Base-by-base conservation (phyloP, 768 basidiomycete genomes). In the Cystofilobasidium ferigula region DNA sequence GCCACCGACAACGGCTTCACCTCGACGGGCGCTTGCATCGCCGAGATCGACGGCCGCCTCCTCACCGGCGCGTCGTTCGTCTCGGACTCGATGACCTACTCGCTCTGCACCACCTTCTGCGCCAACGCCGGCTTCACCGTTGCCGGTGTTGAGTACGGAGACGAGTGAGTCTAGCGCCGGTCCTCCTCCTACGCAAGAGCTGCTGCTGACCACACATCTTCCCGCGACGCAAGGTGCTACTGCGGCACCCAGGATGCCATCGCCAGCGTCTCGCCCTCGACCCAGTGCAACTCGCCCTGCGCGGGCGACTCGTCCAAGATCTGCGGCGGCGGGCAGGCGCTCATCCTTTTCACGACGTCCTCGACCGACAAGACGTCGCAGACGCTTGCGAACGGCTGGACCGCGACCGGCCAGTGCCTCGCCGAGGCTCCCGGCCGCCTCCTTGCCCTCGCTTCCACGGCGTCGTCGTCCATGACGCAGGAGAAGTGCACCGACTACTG, bases 131-230 rank as follows among this genome's bases (percentile, higher is more conserved):
- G 73, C 35, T 77, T 72, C 74, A 62, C 69, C 3, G 65, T 74
- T 53, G 76, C 77, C 32, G 77, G 76, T 48, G 61, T 75, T 40
- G 74, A 77, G 69, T 75, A 71, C 70, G 36, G 57, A 3, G 9
- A 9, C 3, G 45, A 47, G 45, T 47, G 40, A 14, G 40, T 14
- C 14, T 47, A n/a, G 14, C n/a, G n/a, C n/a, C n/a, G 43, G 14
- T 14, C 43, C 16, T 47, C 43, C n/a, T 47, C 43, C 43, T 47
- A 47, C 43, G 16, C 43, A 47, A 47, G 16, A 14, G n/a, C 14
- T 47, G n/a, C n/a, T n/a, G n/a, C n/a, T n/a, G n/a, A n/a, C n/a
- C n/a, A n/a, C n/a, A n/a, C n/a, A n/a, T n/a, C n/a, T n/a, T n/a
- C n/a, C n/a, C n/a, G n/a, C n/a, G n/a, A n/a, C n/a, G n/a, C n/a